phyloP scores from a whole-genome alignment of 1,139 yeast genomes.

The Hansenula lynferdii region DNA sequence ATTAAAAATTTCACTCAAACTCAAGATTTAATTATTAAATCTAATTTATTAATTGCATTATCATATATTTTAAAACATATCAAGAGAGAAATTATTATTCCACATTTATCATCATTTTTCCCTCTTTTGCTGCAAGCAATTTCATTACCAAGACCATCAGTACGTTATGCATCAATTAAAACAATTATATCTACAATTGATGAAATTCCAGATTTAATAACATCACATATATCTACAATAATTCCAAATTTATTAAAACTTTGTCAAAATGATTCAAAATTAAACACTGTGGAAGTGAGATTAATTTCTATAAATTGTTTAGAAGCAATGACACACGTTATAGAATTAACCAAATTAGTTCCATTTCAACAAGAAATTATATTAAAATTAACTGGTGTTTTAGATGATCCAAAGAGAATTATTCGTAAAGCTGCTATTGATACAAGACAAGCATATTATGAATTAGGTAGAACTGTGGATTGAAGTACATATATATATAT shows the following conservation, averaged over 20 bases:
- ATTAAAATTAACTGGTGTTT: constrained; percentile 39
- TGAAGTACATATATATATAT: not conserved
- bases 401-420: constrained; percentile 72
- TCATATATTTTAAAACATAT: constrained; percentile 64
- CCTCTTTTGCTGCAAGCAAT: constrained; percentile 73
- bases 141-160: constrained; percentile 35
- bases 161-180: constrained; percentile 54
- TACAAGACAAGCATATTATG: constrained; percentile 72
- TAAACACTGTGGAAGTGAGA: constrained; percentile 43
- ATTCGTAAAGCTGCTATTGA: constrained; percentile 76
- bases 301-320: constrained; percentile 54
- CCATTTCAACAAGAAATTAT: constrained; percentile 52
- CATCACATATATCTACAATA: constrained; percentile 50
- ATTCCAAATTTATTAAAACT: constrained; percentile 45
- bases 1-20: constrained; percentile 33
- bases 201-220: constrained; percentile 46
- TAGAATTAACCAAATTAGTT: constrained; percentile 38
- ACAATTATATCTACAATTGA: constrained; percentile 49
- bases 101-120: constrained; percentile 57
- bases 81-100: constrained; percentile 53
- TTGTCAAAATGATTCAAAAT: constrained; percentile 17
- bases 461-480: constrained; percentile 29
- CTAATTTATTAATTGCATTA: constrained; percentile 57
- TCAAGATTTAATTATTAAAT: constrained; percentile 27
- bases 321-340: constrained; percentile 33